A percentile compares a stretch with the other conserved stretches of the same genome.
These are phyloP conservation scores for Phialophora verrucosa DNA, from an alignment of 2,329 filamentous ascomycete species.

Conservation along the genomic window DNA sequence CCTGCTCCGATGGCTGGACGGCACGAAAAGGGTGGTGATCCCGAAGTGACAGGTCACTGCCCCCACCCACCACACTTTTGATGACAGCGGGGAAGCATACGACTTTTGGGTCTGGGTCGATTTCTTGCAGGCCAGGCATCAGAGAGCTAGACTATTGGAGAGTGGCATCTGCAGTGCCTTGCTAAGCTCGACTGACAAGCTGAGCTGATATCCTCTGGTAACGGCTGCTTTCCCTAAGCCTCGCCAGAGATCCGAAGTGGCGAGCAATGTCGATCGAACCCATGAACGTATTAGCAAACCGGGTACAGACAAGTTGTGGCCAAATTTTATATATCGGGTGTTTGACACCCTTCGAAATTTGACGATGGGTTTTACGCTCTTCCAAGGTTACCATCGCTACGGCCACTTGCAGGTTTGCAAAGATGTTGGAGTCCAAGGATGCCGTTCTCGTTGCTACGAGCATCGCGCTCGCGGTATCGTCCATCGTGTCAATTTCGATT, in stretches of 20 bases:
- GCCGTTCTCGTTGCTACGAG: conserved; percentile 31
- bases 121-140: conserved; percentile 3
- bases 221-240: conserved; percentile 2
- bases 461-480: conserved; percentile 32
- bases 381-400: conserved; percentile 21
- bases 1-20: conserved; percentile 4
- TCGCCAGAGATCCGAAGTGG: conserved; percentile 13
- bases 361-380: conserved; percentile 10
- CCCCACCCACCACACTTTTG: conserved; percentile 4
- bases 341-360: conserved; percentile 15
- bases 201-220: conserved; percentile 6
- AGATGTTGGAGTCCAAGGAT: conserved; percentile 33
- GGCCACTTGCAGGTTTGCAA: conserved; percentile 24
- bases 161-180: conserved; percentile 11
- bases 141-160: conserved; percentile 1
- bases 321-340: conserved; percentile 17
- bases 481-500: conserved; percentile 30
- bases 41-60: conserved; percentile 20
- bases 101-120: background rate
- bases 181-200: conserved; percentile 14
- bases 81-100: conserved; percentile 1
- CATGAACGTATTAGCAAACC: conserved; percentile 12
- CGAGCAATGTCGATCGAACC: conserved; percentile 6
- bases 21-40: conserved; percentile 9
- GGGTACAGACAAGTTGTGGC: conserved; percentile 2